Evolutionary conservation across 306 rosid genomes (phyloP).

Genomic region (Cicer chorassanicum): DNA sequence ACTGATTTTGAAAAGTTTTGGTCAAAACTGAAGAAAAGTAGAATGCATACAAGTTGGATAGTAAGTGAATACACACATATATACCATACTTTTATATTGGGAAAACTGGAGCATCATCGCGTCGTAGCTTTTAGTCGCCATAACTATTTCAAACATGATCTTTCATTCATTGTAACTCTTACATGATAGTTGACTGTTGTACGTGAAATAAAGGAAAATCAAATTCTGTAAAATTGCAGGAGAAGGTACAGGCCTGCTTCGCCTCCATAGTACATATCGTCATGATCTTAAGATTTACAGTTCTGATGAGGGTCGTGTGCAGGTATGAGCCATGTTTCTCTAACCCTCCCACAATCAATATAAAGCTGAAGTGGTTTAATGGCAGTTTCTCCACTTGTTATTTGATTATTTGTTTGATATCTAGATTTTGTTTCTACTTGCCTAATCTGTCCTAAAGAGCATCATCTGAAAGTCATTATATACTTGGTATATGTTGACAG

Average conservation of each 20-base stretch:
- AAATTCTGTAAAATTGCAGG: constrained; percentile 58
- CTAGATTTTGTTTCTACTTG: constrained; percentile 36
- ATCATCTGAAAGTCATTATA: constrained; percentile 37
- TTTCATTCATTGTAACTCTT: constrained; percentile 35
- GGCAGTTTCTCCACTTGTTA: constrained; percentile 1
- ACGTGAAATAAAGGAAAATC: constrained; percentile 29
- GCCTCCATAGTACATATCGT: constrained; percentile 95
- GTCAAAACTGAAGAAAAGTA: neutral
- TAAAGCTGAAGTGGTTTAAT: constrained; percentile 23
- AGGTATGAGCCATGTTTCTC: constrained; percentile 58
- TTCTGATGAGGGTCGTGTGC: constrained; percentile 99
- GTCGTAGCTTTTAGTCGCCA: constrained; percentile 18
- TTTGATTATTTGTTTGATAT: constrained; percentile 35
- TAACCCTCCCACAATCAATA: constrained; percentile 12
- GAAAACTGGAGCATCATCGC: neutral
- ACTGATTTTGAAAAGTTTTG: constrained; percentile 14
- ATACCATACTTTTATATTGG: neutral
- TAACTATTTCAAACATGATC: constrained; percentile 29
- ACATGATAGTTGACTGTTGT: constrained; percentile 26
- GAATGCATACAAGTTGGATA: neutral
- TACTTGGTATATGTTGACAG: constrained; percentile 55
- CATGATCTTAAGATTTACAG: constrained; percentile 97
- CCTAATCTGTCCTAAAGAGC: constrained; percentile 35
- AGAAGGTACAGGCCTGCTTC: constrained; percentile 97
- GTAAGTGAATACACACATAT: neutral